phyloP scores from a whole-genome alignment of 148 eudicot species.

The Cornus controversa region DNA sequence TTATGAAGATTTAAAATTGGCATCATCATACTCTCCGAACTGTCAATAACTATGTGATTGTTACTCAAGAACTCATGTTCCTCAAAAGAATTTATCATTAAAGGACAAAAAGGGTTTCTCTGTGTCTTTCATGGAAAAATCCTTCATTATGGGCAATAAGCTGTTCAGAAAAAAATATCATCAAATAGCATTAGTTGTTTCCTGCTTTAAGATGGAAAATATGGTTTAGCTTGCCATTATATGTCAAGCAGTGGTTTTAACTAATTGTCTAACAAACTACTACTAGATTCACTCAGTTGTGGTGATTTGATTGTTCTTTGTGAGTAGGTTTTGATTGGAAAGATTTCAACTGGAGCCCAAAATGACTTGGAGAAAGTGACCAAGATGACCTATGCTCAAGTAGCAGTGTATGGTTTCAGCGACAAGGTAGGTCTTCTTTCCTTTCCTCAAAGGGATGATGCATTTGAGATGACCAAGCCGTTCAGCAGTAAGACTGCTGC shows the following conservation, averaged over 20 bases:
- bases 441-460: constrained; percentile 80
- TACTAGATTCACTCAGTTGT: not conserved
- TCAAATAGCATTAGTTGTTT: not conserved
- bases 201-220: not conserved
- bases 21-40: not conserved
- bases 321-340: constrained; percentile 75
- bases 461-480: constrained; percentile 71
- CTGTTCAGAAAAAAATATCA: not conserved
- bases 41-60: not conserved
- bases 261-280: not conserved
- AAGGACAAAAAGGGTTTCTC: not conserved
- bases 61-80: not conserved
- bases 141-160: not conserved
- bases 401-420: constrained; percentile 90
- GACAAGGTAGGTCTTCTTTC: constrained; percentile 94
- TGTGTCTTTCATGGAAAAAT: not conserved
- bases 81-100: not conserved
- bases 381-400: constrained; percentile 96
- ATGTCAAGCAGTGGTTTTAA: not conserved
- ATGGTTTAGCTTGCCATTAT: not conserved
- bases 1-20: not conserved
- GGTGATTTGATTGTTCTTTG: constrained; percentile 2
- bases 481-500: constrained; percentile 94
- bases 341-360: constrained; percentile 95
- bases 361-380: constrained; percentile 94